phyloP scores from a whole-genome alignment of 768 basidiomycete genomes.

The Multifurca ochricompacta region DNA sequence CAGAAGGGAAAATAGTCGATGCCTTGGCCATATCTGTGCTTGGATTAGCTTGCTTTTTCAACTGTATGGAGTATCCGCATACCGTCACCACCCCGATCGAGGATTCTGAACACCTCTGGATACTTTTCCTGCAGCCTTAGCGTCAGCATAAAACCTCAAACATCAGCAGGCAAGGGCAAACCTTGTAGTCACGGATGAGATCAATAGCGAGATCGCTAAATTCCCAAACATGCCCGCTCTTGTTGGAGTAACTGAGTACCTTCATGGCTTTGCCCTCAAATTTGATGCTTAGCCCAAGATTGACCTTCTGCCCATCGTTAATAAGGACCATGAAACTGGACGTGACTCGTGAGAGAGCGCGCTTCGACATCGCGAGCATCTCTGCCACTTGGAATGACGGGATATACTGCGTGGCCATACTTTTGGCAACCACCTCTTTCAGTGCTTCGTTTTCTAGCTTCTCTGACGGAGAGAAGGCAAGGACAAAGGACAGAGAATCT shows the following conservation, averaged over 20 bases:
- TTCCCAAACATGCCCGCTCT: constrained; percentile 83
- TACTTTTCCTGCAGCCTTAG: constrained; percentile 49
- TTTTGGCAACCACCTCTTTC: constrained; percentile 50
- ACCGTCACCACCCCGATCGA: constrained; percentile 75
- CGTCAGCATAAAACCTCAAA: background rate
- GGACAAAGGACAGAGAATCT: constrained; percentile 64
- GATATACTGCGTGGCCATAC: constrained; percentile 51
- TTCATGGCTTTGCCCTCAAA: constrained; percentile 92
- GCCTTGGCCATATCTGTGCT: constrained; percentile 66
- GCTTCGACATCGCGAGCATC: constrained; percentile 62
- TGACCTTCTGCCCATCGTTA: constrained; percentile 69
- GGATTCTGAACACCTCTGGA: constrained; percentile 71
- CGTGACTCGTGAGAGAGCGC: constrained; percentile 83
- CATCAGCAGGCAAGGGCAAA: constrained; percentile 21
- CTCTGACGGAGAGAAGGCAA: constrained; percentile 91
- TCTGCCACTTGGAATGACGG: constrained; percentile 76
- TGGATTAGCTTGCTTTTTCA: background rate
- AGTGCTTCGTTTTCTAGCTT: constrained; percentile 72
- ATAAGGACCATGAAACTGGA: constrained; percentile 88
- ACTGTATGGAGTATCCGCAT: constrained; percentile 23
- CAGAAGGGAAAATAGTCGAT: constrained; percentile 46
- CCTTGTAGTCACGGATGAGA: constrained; percentile 80
- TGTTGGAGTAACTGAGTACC: constrained; percentile 86
- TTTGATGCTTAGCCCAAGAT: constrained; percentile 90
- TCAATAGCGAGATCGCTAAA: constrained; percentile 83